Percentiles rank a stretch among this genome's conserved stretches.
These are phyloP conservation scores for Centrapalus pauciflorus DNA, from an alignment of 129 eudicot genomes.

Conservation along the genomic window DNA sequence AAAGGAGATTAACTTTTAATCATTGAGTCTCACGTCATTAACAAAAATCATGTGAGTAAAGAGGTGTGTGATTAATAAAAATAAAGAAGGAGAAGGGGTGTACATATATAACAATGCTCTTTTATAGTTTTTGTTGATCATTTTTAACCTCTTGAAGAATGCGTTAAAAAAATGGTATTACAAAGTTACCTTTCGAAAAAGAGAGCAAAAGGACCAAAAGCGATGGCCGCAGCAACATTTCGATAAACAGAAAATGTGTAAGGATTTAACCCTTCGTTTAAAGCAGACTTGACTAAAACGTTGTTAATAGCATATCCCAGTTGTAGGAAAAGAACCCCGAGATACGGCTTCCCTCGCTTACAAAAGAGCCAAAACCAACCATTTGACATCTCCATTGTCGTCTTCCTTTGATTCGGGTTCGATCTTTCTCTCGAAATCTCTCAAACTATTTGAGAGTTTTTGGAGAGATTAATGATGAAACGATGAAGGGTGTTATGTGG, in stretches of 20 bases:
- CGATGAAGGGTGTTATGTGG: neutral
- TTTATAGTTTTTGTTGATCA: no score
- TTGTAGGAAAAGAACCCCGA: constrained; percentile 57
- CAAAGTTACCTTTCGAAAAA: constrained; percentile 51
- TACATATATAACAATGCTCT: no score
- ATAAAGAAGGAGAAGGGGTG: no score
- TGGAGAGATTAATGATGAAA: constrained; percentile 4
- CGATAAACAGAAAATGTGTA: constrained; percentile 76
- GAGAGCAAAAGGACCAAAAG: constrained; percentile 76
- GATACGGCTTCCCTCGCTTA: constrained; percentile 43
- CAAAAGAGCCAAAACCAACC: constrained; percentile 17
- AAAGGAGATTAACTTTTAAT: no score
- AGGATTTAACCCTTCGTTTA: constrained; percentile 68
- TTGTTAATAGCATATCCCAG: constrained; percentile 57
- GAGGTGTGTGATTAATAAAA: no score
- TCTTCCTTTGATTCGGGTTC: neutral
- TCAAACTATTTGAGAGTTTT: constrained; percentile 10
- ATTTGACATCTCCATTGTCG: constrained; percentile 19
- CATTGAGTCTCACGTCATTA: no score
- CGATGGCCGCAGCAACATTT: constrained; percentile 61
- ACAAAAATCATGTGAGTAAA: no score
- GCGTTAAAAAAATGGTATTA: no score
- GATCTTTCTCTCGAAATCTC: neutral
- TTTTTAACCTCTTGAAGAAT: no score
- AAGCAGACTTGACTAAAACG: constrained; percentile 67